Evolutionary conservation across 106 monocot species (phyloP).

Genomic region (Dendrobium huoshanense): DNA sequence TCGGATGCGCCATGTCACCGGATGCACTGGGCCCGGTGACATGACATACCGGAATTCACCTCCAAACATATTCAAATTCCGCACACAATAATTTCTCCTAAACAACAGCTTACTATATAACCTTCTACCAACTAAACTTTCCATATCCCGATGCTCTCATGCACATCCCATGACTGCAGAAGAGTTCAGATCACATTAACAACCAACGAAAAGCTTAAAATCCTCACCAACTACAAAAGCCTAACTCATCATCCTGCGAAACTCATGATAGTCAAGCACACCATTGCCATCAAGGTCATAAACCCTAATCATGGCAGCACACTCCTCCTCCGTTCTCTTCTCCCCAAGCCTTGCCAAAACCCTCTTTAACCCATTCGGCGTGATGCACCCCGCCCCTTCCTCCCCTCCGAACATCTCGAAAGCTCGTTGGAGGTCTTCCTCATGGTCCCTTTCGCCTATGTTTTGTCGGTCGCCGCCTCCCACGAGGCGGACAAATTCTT

Average conservation of each 20-base stretch:
- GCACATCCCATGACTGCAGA: background rate
- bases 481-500: slow-evolving; percentile 29
- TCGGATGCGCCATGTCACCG: no score
- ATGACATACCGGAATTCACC: no score
- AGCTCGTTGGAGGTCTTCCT: slow-evolving; percentile 28
- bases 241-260: slow-evolving; percentile 39
- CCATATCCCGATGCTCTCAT: background rate
- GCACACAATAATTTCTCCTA: no score
- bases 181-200: background rate
- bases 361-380: slow-evolving; percentile 22
- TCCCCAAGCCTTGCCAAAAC: slow-evolving; percentile 30
- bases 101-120: no score
- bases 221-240: background rate
- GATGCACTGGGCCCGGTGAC: no score
- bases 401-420: slow-evolving; percentile 35
- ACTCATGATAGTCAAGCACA: slow-evolving; percentile 33
- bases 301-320: slow-evolving; percentile 36
- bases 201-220: background rate
- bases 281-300: slow-evolving; percentile 49
- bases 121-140: no score
- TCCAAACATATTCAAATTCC: no score
- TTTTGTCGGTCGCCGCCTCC: slow-evolving; percentile 3
- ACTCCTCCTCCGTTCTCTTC: slow-evolving; percentile 27
- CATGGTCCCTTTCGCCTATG: background rate
- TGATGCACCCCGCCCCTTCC: slow-evolving; percentile 30